Base-by-base conservation (phyloP, 176 grass and related monocot species). In the Paspalum vaginatum region DNA sequence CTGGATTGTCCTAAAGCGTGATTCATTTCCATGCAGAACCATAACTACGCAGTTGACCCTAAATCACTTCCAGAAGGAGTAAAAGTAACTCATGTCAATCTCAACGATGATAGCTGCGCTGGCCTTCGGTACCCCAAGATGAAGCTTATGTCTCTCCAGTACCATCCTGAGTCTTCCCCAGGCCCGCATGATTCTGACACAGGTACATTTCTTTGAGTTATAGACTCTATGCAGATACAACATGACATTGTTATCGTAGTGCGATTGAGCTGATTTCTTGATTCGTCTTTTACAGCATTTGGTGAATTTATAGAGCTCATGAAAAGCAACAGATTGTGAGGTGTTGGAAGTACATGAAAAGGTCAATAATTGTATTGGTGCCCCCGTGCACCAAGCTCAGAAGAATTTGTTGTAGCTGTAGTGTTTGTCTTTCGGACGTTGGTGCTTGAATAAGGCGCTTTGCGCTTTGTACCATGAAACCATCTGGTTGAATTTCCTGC, bases 81-180 rank as follows among this genome's bases (percentile, higher is more conserved):
- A 8, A 79, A 92, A 78, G 92, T 93, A 74, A 98, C 95, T 1
- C 95, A 98, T n/a, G 65, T 98, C 85, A 98, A 98, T 86, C 79
- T 98, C 41, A 98, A 98, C 24, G 95, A 98, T 61, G 79, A 92
- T 81, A 98, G 92, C 54, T 98, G 95, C 48, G 95, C 92, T 56
- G 95, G 95, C 41, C 78, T 98, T 82, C 81, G 83, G 51, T 94
- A 81, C 68, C 65, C 91, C 20, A 88, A 87, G 67, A 74, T 98
- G 77, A 98, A 98, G 46, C 84, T 98, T 75, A 89, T 98, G 95
- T 98, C 95, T 79, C 92, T 98, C 74, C 95, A 98, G 70, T 94
- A 98, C 83, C 95, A 94, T 65, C 95, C 95, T 0, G 95, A 98
- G 70, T 90, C 95, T 64, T 98, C 95, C 48, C 95, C 95, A 1